Base-by-base conservation (phyloP, 352 stramenopile species). In the Phytophthora pinifolia region DNA sequence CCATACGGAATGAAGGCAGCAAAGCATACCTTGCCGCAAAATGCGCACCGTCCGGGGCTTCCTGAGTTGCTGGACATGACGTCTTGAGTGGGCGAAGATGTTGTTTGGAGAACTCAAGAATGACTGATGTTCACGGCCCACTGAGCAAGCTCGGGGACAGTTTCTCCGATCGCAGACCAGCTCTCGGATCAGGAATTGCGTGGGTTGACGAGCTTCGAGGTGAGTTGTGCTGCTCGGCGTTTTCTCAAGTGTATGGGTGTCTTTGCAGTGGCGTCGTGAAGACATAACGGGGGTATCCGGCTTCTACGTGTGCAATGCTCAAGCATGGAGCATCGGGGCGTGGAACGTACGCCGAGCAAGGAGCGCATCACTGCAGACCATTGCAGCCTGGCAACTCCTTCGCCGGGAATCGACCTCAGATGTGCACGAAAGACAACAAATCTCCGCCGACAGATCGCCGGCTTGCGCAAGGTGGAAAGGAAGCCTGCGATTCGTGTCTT, bases 341-440 rank as follows among this genome's bases (percentile, higher is more conserved):
- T 64, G 59, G 59, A 68, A 59, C 54, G 41, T 59, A 36, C 59
- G 46, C 46, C 37, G 9, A 27, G 15, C 46, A 27, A 36, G 18
- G 42, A 31, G 12, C 22, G 29, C 30, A 17, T 14, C 3, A 3
- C 20, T 27, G 22, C 22, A 27, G 22, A 27, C 22, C 22, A 27
- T 27, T 27, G 22, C 22, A 27, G 22, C 6, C 22, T 27, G 4
- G 22, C 22, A 27, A 27, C 22, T 27, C 22, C 2, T 27, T 27
- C 22, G 22, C 6, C 22, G 22, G 22, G 54, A 64, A 63, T 39
- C 29, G 20, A 20, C 46, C 39, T 59, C 41, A 39, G 55, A 70
- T 70, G 62, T 51, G 62, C 56, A 62, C 41, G 61, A 52, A 55
- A 54, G 55, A 55, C 30, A 41, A 34, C 60, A 68, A 65, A 65